phyloP scores from a whole-genome alignment of 331 rosid genomes.

The Spiraea crenata region DNA sequence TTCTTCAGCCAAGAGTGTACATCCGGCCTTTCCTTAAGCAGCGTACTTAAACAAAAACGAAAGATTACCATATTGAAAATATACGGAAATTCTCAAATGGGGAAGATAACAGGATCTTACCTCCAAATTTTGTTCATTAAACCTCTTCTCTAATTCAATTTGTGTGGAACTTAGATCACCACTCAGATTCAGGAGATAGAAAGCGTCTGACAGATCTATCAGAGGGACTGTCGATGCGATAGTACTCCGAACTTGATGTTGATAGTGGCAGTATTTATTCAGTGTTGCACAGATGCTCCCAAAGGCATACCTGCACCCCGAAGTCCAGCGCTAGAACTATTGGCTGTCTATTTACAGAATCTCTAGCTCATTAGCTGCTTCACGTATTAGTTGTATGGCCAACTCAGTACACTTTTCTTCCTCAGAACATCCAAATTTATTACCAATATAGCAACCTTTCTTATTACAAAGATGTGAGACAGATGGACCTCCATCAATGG shows the following conservation, averaged over 20 bases:
- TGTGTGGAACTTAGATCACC: slow-evolving; percentile 81
- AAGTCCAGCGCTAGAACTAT: slow-evolving; percentile 76
- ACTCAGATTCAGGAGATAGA: slow-evolving; percentile 79
- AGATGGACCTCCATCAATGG: slow-evolving; percentile 41
- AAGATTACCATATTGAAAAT: background rate
- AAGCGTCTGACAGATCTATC: slow-evolving; percentile 90
- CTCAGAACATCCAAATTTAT: slow-evolving; percentile 39
- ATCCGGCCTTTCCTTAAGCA: slow-evolving; percentile 83
- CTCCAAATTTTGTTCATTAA: slow-evolving; percentile 72
- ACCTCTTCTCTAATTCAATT: slow-evolving; percentile 76
- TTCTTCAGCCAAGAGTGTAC: slow-evolving; percentile 62
- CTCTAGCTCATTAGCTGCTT: slow-evolving; percentile 48
- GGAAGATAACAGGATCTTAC: slow-evolving; percentile 34
- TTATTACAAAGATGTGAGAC: slow-evolving; percentile 42
- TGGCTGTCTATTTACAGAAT: slow-evolving; percentile 53
- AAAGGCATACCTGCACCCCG: slow-evolving; percentile 69
- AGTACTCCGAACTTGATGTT: slow-evolving; percentile 42
- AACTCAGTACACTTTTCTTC: slow-evolving; percentile 40
- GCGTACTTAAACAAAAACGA: slow-evolving; percentile 14
- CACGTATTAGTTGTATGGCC: slow-evolving; percentile 57
- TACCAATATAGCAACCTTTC: slow-evolving; percentile 63
- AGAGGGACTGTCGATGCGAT: slow-evolving; percentile 43
- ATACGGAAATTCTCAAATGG: background rate
- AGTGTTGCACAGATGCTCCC: slow-evolving; percentile 69
- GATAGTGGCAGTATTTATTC: slow-evolving; percentile 43